These are phyloP conservation scores for Poa annua DNA, from an alignment of 176 grass and related monocot species.

Conservation along the genomic window DNA sequence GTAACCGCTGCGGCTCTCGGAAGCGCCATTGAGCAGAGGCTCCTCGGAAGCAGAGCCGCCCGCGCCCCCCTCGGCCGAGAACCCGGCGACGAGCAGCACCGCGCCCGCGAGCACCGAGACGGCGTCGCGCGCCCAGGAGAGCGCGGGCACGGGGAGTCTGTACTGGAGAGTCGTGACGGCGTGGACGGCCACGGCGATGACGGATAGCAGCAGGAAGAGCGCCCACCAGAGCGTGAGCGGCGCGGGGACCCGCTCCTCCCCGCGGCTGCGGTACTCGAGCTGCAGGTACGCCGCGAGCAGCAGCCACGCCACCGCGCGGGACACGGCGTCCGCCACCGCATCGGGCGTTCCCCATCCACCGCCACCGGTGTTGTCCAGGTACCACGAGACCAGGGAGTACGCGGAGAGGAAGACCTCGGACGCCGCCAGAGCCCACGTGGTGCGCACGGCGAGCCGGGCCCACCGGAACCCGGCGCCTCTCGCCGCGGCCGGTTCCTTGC, in stretches of 20 bases:
- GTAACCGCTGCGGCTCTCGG: neutral
- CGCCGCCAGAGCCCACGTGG: slow-evolving; percentile 41
- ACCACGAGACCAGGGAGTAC: slow-evolving; percentile 34
- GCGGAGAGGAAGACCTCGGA: slow-evolving; percentile 36
- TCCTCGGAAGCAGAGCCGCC: slow-evolving; percentile 45
- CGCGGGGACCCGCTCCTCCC: slow-evolving; percentile 54
- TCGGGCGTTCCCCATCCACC: slow-evolving; percentile 46
- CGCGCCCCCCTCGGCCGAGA: no score
- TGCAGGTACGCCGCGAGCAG: slow-evolving; percentile 62
- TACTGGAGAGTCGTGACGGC: slow-evolving; percentile 16
- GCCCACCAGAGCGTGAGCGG: slow-evolving; percentile 65
- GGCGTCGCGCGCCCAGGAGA: slow-evolving; percentile 61
- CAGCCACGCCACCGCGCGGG: slow-evolving; percentile 62
- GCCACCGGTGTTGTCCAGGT: slow-evolving; percentile 13
- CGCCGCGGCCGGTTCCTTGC: neutral
- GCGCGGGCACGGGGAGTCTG: slow-evolving; percentile 34
- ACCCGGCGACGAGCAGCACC: slow-evolving; percentile 46
- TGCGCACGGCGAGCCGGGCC: slow-evolving; percentile 22
- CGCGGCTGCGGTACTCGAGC: slow-evolving; percentile 36
- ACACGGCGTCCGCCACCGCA: slow-evolving; percentile 43
- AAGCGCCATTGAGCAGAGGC: slow-evolving; percentile 61
- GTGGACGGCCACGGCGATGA: slow-evolving; percentile 39
- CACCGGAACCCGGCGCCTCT: neutral
- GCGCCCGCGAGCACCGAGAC: slow-evolving; percentile 36
- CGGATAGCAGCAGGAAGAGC: slow-evolving; percentile 61